A percentile compares a stretch with the other conserved stretches of the same genome.
Evolutionary conservation across 2,329 filamentous ascomycete species (phyloP).

Genomic region (Colletotrichum incanum): DNA sequence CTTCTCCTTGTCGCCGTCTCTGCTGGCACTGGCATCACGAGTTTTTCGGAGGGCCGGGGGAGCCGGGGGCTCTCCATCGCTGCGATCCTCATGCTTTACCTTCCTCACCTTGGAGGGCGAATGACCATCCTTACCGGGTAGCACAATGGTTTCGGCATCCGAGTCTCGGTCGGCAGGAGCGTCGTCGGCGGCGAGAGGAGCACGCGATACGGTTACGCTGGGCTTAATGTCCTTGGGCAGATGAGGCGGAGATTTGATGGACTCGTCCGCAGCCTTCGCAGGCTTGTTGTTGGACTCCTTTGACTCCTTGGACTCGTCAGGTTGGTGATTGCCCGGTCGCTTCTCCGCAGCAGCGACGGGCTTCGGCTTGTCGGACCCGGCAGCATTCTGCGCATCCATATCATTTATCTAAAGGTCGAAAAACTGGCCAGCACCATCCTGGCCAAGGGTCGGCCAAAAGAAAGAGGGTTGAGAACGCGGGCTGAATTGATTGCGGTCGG

Average conservation of each 20-base stretch:
- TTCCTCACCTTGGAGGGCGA: slow-evolving; percentile 76
- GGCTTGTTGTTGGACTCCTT: slow-evolving; percentile 40
- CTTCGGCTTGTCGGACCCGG: slow-evolving; percentile 74
- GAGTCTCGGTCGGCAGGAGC: slow-evolving; percentile 72
- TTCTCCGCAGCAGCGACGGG: slow-evolving; percentile 67
- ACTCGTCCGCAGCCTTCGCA: slow-evolving; percentile 32
- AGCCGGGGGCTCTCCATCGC: slow-evolving; percentile 67
- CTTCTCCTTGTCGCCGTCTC: slow-evolving; percentile 54
- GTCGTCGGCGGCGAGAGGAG: slow-evolving; percentile 56
- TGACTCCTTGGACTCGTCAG: slow-evolving; percentile 45
- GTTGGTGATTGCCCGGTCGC: slow-evolving; percentile 54
- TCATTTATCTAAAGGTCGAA: slow-evolving; percentile 71
- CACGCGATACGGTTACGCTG: slow-evolving; percentile 49
- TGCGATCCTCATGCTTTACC: slow-evolving; percentile 76
- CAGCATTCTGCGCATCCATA: slow-evolving; percentile 80
- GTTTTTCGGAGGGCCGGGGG: slow-evolving; percentile 52
- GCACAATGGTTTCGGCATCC: slow-evolving; percentile 80
- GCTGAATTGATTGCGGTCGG: slow-evolving; percentile 38
- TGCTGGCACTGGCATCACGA: slow-evolving; percentile 52
- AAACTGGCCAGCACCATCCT: slow-evolving; percentile 73
- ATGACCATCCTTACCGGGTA: slow-evolving; percentile 76
- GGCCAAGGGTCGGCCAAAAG: slow-evolving; percentile 60
- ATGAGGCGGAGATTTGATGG: slow-evolving; percentile 38
- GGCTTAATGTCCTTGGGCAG: slow-evolving; percentile 42
- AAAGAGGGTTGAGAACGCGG: slow-evolving; percentile 35